Conservation (phyloP, 1,139 yeast genomes). For the Yamadazyma dushanensis region DNA sequence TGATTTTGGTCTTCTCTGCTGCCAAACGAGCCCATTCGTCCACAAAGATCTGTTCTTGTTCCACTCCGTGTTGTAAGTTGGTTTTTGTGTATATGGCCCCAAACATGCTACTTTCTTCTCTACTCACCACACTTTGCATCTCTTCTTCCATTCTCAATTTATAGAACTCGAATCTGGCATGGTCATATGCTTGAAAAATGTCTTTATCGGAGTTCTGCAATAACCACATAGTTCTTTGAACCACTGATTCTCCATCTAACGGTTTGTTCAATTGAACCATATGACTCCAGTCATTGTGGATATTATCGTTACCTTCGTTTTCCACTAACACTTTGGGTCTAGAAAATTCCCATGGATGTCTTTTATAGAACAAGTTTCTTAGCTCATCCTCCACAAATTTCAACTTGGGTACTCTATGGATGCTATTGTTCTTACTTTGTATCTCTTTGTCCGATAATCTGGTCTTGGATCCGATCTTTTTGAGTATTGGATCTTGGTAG, state of each 20-base stretch:
- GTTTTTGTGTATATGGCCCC: conserved; percentile 74
- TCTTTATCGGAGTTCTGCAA: conserved; percentile 36
- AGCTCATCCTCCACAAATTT: conserved; percentile 78
- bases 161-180: conserved; percentile 86
- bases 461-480: conserved; percentile 31
- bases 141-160: conserved; percentile 83
- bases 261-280: conserved; percentile 72
- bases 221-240: conserved; percentile 82
- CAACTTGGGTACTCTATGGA: conserved; percentile 61
- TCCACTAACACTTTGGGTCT: conserved; percentile 88
- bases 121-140: conserved; percentile 67
- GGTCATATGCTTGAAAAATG: conserved; percentile 70
- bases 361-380: conserved; percentile 78
- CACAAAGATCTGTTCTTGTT: conserved; percentile 68
- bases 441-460: conserved; percentile 32
- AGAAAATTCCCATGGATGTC: conserved; percentile 98
- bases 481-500: conserved; percentile 21
- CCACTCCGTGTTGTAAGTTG: conserved; percentile 65
- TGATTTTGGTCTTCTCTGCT: conserved; percentile 52
- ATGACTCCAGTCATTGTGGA: conserved; percentile 70
- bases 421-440: conserved; percentile 28
- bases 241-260: conserved; percentile 90
- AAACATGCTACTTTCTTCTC: conserved; percentile 82
- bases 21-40: conserved; percentile 78
- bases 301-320: conserved; percentile 56